Percentiles rank a stretch among this genome's conserved stretches.
These are phyloP conservation scores for Pleurotus tuber-regium DNA, from an alignment of 768 basidiomycete species.

Conservation along the genomic window DNA sequence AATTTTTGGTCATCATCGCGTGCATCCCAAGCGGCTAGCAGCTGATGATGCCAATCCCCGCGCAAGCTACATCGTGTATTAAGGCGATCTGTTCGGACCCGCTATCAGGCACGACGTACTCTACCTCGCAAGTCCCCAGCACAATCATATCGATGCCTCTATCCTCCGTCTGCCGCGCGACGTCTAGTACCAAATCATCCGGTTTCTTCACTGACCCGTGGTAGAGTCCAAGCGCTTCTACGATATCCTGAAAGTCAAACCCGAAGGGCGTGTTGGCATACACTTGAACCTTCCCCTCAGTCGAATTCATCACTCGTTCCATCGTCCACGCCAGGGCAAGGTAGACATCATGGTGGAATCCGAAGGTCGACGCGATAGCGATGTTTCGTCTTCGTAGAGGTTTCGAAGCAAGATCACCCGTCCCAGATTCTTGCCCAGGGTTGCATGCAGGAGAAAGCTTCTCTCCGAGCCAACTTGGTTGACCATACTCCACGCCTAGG, in stretches of 20 bases:
- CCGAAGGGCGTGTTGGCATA: slow-evolving; percentile 29
- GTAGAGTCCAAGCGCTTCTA: slow-evolving; percentile 30
- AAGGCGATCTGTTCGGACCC: neutral
- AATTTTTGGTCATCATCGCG: slow-evolving; percentile 34
- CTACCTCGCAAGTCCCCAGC: slow-evolving; percentile 44
- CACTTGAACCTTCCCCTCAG: slow-evolving; percentile 24
- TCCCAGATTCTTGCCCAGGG: neutral
- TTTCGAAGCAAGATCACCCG: neutral
- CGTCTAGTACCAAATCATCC: slow-evolving; percentile 24
- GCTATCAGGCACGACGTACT: slow-evolving; percentile 25
- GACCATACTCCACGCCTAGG: neutral
- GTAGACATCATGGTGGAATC: slow-evolving; percentile 36
- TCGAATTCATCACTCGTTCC: slow-evolving; percentile 23
- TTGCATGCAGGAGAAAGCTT: neutral
- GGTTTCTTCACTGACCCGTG: slow-evolving; percentile 22
- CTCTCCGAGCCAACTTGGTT: neutral
- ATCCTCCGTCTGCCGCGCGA: slow-evolving; percentile 19
- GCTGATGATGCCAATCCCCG: slow-evolving; percentile 21
- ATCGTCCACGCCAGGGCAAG: slow-evolving; percentile 33
- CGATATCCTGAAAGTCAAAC: slow-evolving; percentile 29
- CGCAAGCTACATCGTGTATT: slow-evolving; percentile 19
- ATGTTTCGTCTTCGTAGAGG: slow-evolving; percentile 14
- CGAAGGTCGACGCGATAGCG: slow-evolving; percentile 33
- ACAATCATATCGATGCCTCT: slow-evolving; percentile 35
- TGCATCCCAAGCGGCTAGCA: slow-evolving; percentile 34